A percentile compares a stretch with the other conserved stretches of the same genome.
phyloP scores from a whole-genome alignment of 805 yeast genomes.

The Torulaspora indica region DNA sequence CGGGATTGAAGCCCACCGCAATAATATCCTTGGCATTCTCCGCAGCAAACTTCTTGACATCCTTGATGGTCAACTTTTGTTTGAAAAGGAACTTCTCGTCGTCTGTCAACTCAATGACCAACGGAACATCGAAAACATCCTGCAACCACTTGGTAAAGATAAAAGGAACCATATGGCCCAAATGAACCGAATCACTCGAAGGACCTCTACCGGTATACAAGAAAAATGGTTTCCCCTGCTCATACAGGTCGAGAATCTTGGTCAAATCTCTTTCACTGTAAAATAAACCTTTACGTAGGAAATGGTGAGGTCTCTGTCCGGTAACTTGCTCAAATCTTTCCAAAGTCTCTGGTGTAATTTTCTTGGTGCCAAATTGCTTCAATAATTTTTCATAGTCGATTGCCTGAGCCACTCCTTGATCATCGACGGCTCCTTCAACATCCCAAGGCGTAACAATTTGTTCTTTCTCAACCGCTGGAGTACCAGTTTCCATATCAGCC shows the following conservation, averaged over 20 bases:
- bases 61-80: slow-evolving; percentile 80
- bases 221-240: slow-evolving; percentile 92
- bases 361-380: slow-evolving; percentile 78
- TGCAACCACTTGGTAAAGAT: slow-evolving; percentile 96
- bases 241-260: slow-evolving; percentile 79
- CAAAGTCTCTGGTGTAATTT: slow-evolving; percentile 65
- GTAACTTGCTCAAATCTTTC: slow-evolving; percentile 74
- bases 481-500: slow-evolving; percentile 1
- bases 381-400: slow-evolving; percentile 90
- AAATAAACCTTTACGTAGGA: slow-evolving; percentile 84
- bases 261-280: slow-evolving; percentile 84
- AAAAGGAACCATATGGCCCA: slow-evolving; percentile 96
- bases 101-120: slow-evolving; percentile 90
- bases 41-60: slow-evolving; percentile 71
- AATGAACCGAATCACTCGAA: slow-evolving; percentile 86
- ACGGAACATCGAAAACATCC: slow-evolving; percentile 93
- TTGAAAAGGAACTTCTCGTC: slow-evolving; percentile 96
- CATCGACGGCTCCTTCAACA: slow-evolving; percentile 96
- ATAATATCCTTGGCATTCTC: slow-evolving; percentile 91
- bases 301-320: slow-evolving; percentile 87
- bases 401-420: slow-evolving; percentile 75
- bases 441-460: slow-evolving; percentile 95
- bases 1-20: slow-evolving; percentile 90
- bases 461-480: slow-evolving; percentile 29
- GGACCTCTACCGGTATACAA: slow-evolving; percentile 98